phyloP scores from a whole-genome alignment of 2,329 filamentous ascomycete genomes.

The Tolypocladium tropicale region DNA sequence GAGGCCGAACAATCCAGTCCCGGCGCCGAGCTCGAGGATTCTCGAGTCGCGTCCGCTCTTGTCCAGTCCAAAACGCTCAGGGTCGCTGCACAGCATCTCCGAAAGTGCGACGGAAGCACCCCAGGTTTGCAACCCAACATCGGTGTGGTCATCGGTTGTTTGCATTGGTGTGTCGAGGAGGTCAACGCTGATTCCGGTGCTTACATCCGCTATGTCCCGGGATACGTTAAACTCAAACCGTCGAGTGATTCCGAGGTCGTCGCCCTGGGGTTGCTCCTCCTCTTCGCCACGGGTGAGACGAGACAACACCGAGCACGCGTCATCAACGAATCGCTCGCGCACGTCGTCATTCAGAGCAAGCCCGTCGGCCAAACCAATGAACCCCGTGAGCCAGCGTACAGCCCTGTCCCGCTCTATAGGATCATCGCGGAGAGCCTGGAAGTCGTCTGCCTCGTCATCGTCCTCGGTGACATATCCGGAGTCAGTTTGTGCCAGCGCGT shows the following conservation, averaged over 20 bases:
- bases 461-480: background rate
- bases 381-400: background rate
- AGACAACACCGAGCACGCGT: background rate
- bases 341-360: background rate
- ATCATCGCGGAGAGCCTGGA: background rate
- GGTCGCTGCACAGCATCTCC: background rate
- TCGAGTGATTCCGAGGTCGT: background rate
- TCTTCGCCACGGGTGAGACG: background rate
- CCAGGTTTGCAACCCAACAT: background rate
- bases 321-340: background rate
- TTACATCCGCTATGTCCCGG: background rate
- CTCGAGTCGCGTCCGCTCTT: background rate
- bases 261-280: background rate
- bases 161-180: background rate
- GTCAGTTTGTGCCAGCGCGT: background rate
- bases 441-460: background rate
- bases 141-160: background rate
- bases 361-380: background rate
- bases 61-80: background rate
- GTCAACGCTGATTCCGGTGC: background rate
- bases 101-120: background rate
- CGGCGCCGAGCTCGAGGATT: background rate
- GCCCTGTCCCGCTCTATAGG: background rate
- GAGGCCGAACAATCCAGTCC: background rate
- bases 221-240: background rate